Percentiles rank a stretch among this genome's conserved stretches.
Conservation (phyloP, 495 filamentous ascomycete genomes). For the Aspergillus asperescens region DNA sequence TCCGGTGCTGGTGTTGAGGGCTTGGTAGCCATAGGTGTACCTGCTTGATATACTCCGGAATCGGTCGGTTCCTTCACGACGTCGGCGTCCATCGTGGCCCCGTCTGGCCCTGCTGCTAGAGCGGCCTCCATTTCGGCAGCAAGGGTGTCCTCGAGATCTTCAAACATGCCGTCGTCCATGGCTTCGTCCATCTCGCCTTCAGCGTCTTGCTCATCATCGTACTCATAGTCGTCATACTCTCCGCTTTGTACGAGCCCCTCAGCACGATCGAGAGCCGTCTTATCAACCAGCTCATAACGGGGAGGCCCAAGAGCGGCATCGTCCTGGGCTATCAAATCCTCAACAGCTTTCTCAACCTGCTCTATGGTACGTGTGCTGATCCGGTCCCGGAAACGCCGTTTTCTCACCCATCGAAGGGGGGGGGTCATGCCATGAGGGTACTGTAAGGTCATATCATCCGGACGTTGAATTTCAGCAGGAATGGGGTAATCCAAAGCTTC, state of each 20-base stretch:
- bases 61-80: slow-evolving; percentile 15
- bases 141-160: slow-evolving; percentile 56
- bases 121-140: slow-evolving; percentile 52
- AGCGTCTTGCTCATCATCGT: slow-evolving; percentile 52
- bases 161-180: slow-evolving; percentile 43
- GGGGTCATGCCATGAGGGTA: slow-evolving; percentile 92
- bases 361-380: slow-evolving; percentile 81
- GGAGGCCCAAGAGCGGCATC: slow-evolving; percentile 48
- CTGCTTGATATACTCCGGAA: slow-evolving; percentile 25
- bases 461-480: slow-evolving; percentile 57
- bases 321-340: slow-evolving; percentile 69
- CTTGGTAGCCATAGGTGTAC: slow-evolving; percentile 31
- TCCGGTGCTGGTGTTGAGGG: slow-evolving; percentile 31
- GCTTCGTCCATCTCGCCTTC: slow-evolving; percentile 48
- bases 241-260: slow-evolving; percentile 40
- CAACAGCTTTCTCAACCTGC: slow-evolving; percentile 76
- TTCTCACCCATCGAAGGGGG: slow-evolving; percentile 79
- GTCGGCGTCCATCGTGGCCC: slow-evolving; percentile 26
- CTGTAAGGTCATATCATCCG: slow-evolving; percentile 57
- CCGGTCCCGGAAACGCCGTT: slow-evolving; percentile 73
- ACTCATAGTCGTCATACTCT: slow-evolving; percentile 44
- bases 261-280: slow-evolving; percentile 46
- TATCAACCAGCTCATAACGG: slow-evolving; percentile 61
- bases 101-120: slow-evolving; percentile 47
- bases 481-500: slow-evolving; percentile 63